phyloP scores from a whole-genome alignment of 2,329 filamentous ascomycete species.

The Geosmithia morbida region DNA sequence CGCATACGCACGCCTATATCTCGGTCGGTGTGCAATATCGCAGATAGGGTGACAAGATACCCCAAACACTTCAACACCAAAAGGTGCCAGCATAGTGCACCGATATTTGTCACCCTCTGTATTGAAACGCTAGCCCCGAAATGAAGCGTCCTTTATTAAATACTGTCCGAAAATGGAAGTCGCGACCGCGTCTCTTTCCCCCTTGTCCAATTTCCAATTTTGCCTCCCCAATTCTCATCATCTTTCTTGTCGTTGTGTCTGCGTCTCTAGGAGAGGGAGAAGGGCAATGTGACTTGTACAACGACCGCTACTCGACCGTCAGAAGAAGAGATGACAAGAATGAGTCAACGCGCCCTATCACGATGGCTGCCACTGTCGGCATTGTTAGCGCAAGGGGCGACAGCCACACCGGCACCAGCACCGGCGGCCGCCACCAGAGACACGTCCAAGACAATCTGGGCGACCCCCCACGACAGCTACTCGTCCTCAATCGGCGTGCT shows the following conservation, averaged over 20 bases:
- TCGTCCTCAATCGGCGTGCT: conserved; percentile 43
- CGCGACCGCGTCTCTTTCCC: background rate
- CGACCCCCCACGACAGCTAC: conserved; percentile 41
- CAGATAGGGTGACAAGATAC: no score
- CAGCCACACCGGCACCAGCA: background rate
- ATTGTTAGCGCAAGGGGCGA: background rate
- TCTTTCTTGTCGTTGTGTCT: background rate
- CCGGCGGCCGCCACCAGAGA: background rate
- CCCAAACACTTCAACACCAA: no score
- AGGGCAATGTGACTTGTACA: background rate
- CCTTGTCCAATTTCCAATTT: background rate
- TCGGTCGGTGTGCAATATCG: no score
- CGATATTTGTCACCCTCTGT: background rate
- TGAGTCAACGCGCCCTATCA: background rate
- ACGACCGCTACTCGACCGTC: no score
- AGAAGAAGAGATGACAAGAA: background rate
- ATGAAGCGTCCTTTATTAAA: background rate
- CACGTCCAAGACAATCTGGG: conserved; percentile 9
- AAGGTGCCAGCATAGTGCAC: no score
- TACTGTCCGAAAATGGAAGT: background rate
- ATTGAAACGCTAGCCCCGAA: background rate
- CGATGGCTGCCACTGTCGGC: background rate
- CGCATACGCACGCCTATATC: no score
- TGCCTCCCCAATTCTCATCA: background rate
- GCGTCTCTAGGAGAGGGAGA: background rate